phyloP scores from a whole-genome alignment of 2,329 filamentous ascomycete genomes.

The Erysiphe pulchra region DNA sequence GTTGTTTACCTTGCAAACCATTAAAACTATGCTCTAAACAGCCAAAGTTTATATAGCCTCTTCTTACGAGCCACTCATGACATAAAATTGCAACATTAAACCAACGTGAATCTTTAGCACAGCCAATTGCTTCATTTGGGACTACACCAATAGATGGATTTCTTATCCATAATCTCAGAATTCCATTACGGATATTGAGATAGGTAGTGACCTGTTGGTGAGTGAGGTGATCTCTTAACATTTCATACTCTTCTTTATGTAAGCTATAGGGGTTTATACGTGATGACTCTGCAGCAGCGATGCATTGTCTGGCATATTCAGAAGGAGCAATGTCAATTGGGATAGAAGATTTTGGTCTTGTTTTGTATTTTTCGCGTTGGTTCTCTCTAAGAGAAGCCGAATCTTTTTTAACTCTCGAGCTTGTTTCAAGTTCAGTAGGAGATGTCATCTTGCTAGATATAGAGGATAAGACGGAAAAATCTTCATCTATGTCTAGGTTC shows the following conservation, averaged over 20 bases:
- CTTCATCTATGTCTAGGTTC: conserved; percentile 23
- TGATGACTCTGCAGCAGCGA: conserved; percentile 69
- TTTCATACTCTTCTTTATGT: conserved; percentile 58
- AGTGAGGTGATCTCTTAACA: conserved; percentile 61
- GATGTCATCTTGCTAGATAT: conserved; percentile 38
- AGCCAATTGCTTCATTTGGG: conserved; percentile 67
- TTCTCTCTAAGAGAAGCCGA: conserved; percentile 8
- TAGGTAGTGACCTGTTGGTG: conserved; percentile 82
- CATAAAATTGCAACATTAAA: conserved; percentile 73
- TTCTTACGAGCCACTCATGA: conserved; percentile 74
- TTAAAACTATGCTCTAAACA: conserved; percentile 42
- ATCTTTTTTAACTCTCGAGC: conserved; percentile 12
- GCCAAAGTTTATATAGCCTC: conserved; percentile 91
- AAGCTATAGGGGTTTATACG: conserved; percentile 73
- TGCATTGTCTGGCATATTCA: conserved; percentile 78
- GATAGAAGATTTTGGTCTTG: conserved; percentile 60
- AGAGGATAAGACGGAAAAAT: conserved; percentile 24
- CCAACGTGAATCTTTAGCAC: conserved; percentile 66
- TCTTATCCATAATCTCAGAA: conserved; percentile 67
- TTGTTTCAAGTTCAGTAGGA: conserved; percentile 22
- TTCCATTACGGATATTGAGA: conserved; percentile 85
- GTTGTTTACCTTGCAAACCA: conserved; percentile 13
- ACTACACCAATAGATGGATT: conserved; percentile 67
- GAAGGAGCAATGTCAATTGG: conserved; percentile 44
- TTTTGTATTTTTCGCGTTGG: conserved; percentile 23